These are phyloP conservation scores for Discostella stelligeroides DNA, from an alignment of 108 stramenopile species.

Conservation along the genomic window DNA sequence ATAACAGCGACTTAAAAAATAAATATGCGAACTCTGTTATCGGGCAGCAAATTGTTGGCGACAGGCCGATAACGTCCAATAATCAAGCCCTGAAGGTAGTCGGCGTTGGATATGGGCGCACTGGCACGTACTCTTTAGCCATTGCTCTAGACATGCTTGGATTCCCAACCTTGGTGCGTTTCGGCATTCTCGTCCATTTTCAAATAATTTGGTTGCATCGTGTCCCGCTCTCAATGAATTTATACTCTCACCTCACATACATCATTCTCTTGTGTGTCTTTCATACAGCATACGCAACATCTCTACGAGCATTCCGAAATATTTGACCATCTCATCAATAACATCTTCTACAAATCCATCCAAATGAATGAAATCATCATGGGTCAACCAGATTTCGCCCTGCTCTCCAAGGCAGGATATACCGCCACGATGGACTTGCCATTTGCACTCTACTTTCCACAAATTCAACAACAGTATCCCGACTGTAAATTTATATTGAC, in stretches of 20 bases:
- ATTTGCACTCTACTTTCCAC: constrained; percentile 70
- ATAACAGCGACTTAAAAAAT: not conserved
- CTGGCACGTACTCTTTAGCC: constrained; percentile 82
- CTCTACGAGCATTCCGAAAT: constrained; percentile 69
- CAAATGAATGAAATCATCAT: constrained; percentile 44
- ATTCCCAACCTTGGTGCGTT: constrained; percentile 52
- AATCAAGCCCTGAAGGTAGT: constrained; percentile 61
- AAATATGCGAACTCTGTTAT: not conserved
- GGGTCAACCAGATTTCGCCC: constrained; percentile 61
- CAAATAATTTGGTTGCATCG: too few relatives aligned
- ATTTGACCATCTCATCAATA: constrained; percentile 57
- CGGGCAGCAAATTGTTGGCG: too few relatives aligned
- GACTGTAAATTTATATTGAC: constrained; percentile 84
- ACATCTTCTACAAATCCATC: constrained; percentile 63
- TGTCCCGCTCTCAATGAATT: too few relatives aligned
- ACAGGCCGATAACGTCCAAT: not conserved
- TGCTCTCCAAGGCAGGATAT: constrained; percentile 56
- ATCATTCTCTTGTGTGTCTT: too few relatives aligned
- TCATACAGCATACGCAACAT: constrained; percentile 71
- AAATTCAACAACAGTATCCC: constrained; percentile 66
- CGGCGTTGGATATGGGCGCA: constrained; percentile 81
- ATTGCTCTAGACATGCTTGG: constrained; percentile 78
- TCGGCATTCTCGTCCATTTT: too few relatives aligned
- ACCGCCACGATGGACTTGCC: constrained; percentile 79
- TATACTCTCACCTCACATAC: too few relatives aligned